Evolutionary conservation across 2,329 filamentous ascomycete species (phyloP), one percentile per base, ranked within the genome.

Genomic region (Microthyrium microscopicum): DNA sequence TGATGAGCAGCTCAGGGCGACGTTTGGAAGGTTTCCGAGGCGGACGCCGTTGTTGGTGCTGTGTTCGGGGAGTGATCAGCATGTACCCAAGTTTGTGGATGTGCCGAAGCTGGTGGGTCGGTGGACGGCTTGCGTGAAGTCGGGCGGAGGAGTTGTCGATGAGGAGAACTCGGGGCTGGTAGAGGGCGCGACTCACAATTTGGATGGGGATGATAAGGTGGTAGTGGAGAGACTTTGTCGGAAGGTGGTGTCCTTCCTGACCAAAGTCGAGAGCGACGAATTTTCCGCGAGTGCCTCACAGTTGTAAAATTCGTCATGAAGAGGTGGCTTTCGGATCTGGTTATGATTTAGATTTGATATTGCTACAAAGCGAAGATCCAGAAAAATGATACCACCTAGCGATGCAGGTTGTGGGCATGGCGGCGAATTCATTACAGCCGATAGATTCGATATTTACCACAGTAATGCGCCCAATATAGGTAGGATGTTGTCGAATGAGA

Each of bases 21-120:
- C 75, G n/a, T 93, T 87, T 66, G 67, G 73, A 3, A 57, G 56
- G 31, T 58, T 82, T 35, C 56, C 68, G 33, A 37, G 40, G 5
- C 9, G 55, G 9, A 55, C 54, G n/a, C 68, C 71, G 1, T 52
- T 82, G 1, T 55, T 79, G 41, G 69, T 80, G 13, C 48, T 84
- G 20, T 70, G 73, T 38, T 75, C 75, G 2, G 74, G 60, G 5
- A 54, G 62, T 27, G 80, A 87, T 49, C 72, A 80, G 50, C 71
- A 62, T 46, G 65, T 82, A 2, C 71, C 77, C 1, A 37, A 45
- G 1, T 49, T 44, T 2, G 55, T 82, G 12, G 66, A 81, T 46
- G 72, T 73, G 45, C 53, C 55, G 19, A 60, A 47, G 3, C 51
- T 80, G 39, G 54, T 81, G 35, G 52, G 60, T 36, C 63, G 56